Evolutionary conservation across 257 asterid genomes (phyloP).

Genomic region (Capsicum baccatum): DNA sequence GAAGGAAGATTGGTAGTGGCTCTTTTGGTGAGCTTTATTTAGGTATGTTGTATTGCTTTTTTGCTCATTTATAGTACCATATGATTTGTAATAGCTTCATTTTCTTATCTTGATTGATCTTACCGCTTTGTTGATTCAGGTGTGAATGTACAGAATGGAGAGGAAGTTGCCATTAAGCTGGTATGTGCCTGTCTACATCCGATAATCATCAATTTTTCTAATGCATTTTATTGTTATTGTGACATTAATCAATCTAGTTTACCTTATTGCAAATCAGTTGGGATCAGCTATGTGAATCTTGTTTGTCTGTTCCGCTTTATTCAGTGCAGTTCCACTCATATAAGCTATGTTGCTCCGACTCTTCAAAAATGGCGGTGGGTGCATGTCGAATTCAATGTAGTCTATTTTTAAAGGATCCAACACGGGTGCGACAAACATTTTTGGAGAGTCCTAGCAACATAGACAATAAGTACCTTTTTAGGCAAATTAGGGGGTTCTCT

Average conservation of each 20-base stretch:
- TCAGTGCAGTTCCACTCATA: background rate
- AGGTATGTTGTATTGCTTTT: slow-evolving; percentile 49
- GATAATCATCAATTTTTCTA: background rate
- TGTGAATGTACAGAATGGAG: slow-evolving; percentile 84
- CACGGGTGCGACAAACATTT: too few relatives aligned
- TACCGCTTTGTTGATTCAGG: slow-evolving; percentile 48
- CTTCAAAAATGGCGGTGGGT: too few relatives aligned
- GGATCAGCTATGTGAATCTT: background rate
- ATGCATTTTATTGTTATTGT: background rate
- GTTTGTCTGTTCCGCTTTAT: background rate
- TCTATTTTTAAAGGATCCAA: too few relatives aligned
- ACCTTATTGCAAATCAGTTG: background rate
- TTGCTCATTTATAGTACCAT: background rate
- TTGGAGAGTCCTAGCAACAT: too few relatives aligned
- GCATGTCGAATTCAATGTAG: too few relatives aligned
- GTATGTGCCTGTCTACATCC: slow-evolving; percentile 40
- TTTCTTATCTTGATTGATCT: background rate
- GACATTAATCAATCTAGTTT: background rate
- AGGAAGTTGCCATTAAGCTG: slow-evolving; percentile 93
- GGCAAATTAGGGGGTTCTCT: background rate
- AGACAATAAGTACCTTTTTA: background rate
- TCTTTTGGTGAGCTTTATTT: slow-evolving; percentile 96
- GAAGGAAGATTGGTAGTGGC: slow-evolving; percentile 96
- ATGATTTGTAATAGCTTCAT: background rate
- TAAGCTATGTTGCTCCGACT: background rate